Base-by-base conservation (phyloP, 495 filamentous ascomycete genomes). In the Daldinia caldariorum region DNA sequence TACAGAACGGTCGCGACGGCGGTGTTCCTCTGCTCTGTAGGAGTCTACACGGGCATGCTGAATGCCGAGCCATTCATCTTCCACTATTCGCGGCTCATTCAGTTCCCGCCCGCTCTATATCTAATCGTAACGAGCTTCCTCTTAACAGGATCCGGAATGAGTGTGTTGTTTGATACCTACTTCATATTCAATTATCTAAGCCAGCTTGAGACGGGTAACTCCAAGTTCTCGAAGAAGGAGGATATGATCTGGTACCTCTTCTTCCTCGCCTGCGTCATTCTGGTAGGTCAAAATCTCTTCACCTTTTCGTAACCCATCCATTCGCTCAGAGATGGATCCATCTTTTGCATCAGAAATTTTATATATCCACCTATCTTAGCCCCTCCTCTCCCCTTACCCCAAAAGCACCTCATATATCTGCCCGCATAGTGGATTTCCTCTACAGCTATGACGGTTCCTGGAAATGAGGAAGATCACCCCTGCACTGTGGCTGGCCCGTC, bases 391-490 rank as follows among this genome's bases (percentile, higher is more conserved):
- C 26, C 3, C 26, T 3, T 26, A 1, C 26, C 3, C 3, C 26
- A 26, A 26, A 67, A 61, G 66, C 78, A 90, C 92, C 91, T 94
- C 92, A 85, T 84, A 91, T 90, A 92, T 91, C 94, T 97, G 94
- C 94, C 92, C 94, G 93, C 88, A 87, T 92, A 94, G 93, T 86
- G 86, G 79, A 79, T 74, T 80, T 89, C 69, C 89, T 86, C 76
- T 71, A 78, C 80, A 81, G 77, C 92, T 94, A 92, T 89, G 86
- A 89, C 93, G 94, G 92, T 97, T 97, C 94, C 93, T 97, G 91
- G 87, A 93, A 90, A 82, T 85, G 94, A 97, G 94, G 94, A 86
- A 97, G 92, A 97, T 90, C 85, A 90, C 91, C 93, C 91, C 88
- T 90, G 87, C 87, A 88, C 85, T 86, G 81, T 85, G 83, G 78